Base-by-base conservation (phyloP, 371 early-diverging fungal species). In the Mycotypha africana region DNA sequence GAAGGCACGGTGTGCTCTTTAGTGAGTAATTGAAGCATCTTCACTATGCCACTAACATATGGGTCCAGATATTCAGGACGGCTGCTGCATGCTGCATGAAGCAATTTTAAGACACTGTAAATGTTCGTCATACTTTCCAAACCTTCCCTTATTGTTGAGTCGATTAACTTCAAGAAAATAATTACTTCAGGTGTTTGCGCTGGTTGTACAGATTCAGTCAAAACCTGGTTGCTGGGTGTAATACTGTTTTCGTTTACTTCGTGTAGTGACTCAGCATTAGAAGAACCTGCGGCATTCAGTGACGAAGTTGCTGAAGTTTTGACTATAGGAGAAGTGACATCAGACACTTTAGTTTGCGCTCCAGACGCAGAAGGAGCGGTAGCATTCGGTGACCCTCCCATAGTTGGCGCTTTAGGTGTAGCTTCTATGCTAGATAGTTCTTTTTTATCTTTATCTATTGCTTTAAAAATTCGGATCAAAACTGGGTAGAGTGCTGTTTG, bases 1-100 rank as follows among this genome's bases (percentile, higher is more conserved):
- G 55, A 38, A 1, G 75, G 58, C 11, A 72, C 53, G 14, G 78
- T 64, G 47, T 87, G 84, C 24, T 93, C 95, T 55, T 88, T 91
- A 20, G 88, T 84, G 34, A 93, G 66, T 56, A 86, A 86, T 50
- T 86, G 85, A 1, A 96, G 69, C 14, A 92, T 63, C 54, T 90
- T 89, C 61, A 91, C 81, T 35, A 98, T 58, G 19, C 82, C 85
- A 16, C 88, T 78, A 3, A 93, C 74, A 47, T 81, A 81, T 35
- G 58, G 69, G 65, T 90, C 86, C 37, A 90, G 60, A 14, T 76
- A 74, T 36, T 86, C 89, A 47, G 81, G 79, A 1, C 79, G 78
- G 25, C 77, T 67, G 38, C 77, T 76, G 51, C 84, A 78, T 0
- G 84, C 74, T 5, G 91, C 88, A 38, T 86, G 79, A 41, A 93